Evolutionary conservation across 2,329 filamentous ascomycete genomes (phyloP), one percentile per base, ranked within the genome.

Genomic region (Botrytis deweyae): DNA sequence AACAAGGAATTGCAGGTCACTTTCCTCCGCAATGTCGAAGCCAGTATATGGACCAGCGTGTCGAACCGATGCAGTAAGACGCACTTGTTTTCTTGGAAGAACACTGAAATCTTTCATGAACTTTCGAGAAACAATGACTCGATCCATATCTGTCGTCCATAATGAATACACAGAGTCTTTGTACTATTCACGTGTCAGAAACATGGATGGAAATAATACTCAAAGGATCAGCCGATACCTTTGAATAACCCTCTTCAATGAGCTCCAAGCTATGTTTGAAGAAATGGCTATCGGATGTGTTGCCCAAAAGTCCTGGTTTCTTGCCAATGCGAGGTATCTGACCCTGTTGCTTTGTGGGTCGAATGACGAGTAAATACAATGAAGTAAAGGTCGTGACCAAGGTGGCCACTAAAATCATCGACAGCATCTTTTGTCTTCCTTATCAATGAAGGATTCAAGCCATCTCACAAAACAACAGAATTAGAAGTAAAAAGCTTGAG

Each of bases 11-110:
- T 70, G 55, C 33, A 70, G 40, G 14, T 70, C 67, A 38, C 67
- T 61, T 44, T 70, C 67, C 38, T 70, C 67, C n/a, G 67, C 67
- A 14, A 61, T 70, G 49, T 44, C 55, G 59, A 70, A 70, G 36
- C 67, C 67, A n/a, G 65, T 52, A 16, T 36, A 55, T 8, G 29
- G 33, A 36, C 29, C 65, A n/a, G 29, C 44, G 22, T 55, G 44
- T 36, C 29, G 36, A 65, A 65, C 62, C 18, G 62, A 65, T 42
- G 62, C 62, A 65, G 62, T 65, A 20, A 65, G 62, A 29, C 38
- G 62, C 22, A 65, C 40, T n/a, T 65, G 62, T 44, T 65, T 65
- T n/a, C 62, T n/a, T 65, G 62, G 62, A 33, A 65, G 36, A 29
- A n/a, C 40, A 65, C 25, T 36, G 40, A 65, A 65, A 65, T 65